Evolutionary conservation across 2,329 filamentous ascomycete species (phyloP).

Genomic region (Aspergillaceae sp.): DNA sequence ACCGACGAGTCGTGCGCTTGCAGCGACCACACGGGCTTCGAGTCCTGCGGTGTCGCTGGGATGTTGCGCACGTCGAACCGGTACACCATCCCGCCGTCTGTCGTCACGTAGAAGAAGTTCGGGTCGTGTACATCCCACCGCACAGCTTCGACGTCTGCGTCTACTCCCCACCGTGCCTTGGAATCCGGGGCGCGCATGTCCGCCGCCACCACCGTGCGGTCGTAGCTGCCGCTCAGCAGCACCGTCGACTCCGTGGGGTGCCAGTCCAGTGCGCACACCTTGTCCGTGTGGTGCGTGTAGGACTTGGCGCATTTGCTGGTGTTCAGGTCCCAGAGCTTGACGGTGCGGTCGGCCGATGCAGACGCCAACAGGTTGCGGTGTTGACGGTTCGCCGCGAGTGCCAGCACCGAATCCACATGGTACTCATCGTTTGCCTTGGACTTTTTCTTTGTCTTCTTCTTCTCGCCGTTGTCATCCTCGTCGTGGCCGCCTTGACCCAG

Average conservation of each 20-base stretch:
- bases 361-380: constrained; percentile 93
- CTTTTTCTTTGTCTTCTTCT: constrained; percentile 86
- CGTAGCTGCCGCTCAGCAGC: constrained; percentile 86
- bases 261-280: constrained; percentile 95
- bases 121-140: constrained; percentile 87
- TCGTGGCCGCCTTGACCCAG: constrained; percentile 62
- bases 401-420: constrained; percentile 88
- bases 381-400: constrained; percentile 82
- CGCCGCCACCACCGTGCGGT: constrained; percentile 84
- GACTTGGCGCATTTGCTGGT: constrained; percentile 90
- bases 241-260: constrained; percentile 79
- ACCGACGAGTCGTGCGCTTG: constrained; percentile 92
- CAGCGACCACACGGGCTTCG: constrained; percentile 85
- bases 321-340: constrained; percentile 96
- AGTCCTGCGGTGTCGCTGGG: constrained; percentile 61
- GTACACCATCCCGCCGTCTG: constrained; percentile 84
- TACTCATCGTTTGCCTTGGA: constrained; percentile 80
- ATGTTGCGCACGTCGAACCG: constrained; percentile 79
- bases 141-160: constrained; percentile 89
- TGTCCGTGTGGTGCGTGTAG: constrained; percentile 92
- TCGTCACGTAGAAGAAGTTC: constrained; percentile 92
- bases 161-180: constrained; percentile 81
- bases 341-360: constrained; percentile 89
- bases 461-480: constrained; percentile 41
- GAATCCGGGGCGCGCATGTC: constrained; percentile 92